Base-by-base conservation (phyloP, 169 alveolate species). In the Plasmodium chabaudi region DNA sequence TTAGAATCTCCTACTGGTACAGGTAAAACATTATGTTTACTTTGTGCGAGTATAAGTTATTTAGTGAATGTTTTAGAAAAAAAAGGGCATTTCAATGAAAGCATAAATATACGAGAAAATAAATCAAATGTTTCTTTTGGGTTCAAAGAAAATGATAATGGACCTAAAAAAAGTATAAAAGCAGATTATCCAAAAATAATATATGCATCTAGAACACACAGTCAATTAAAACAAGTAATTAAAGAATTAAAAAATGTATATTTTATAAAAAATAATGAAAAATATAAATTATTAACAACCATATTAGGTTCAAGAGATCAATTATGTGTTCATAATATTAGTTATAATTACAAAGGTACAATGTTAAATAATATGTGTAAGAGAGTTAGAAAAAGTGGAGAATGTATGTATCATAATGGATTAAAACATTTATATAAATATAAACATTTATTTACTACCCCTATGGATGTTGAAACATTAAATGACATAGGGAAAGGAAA, bases 1-100 rank as follows among this genome's bases (percentile, higher is more conserved):
- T 87, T 98, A 17, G 99, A 98, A 92, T 96, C 99, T 1, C 99
- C 99, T 5, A 98, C 99, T 5, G 99, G 99, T 10, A 98, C 99
- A 23, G 99, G 99, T 2, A 98, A 98, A 87, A 97, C 99, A 17
- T 55, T 97, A 47, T 95, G 98, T 68, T 92, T 98, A 27, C 87
- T 97, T n/a, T 97, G 99, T 72, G 93, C 99, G 7, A 72, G 98
- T 27, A 89, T 97, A 56, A 98, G 98, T 46, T 94, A 92, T 39
- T 27, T 93, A 13, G 89, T 86, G 0, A 75, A 92, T 70, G 75
- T 68, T 47, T 53, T 92, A 72, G 93, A 89, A 71, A 88, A 94
- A 72, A 94, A 92, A 51, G 93, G 92, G 51, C 72, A 92, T 17
- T 89, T 84, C 49, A 68, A 71, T 23, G 92, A 72, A 25, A 68